Evolutionary conservation across 2,329 filamentous ascomycete genomes (phyloP).

Genomic region (Trichophyton simii): DNA sequence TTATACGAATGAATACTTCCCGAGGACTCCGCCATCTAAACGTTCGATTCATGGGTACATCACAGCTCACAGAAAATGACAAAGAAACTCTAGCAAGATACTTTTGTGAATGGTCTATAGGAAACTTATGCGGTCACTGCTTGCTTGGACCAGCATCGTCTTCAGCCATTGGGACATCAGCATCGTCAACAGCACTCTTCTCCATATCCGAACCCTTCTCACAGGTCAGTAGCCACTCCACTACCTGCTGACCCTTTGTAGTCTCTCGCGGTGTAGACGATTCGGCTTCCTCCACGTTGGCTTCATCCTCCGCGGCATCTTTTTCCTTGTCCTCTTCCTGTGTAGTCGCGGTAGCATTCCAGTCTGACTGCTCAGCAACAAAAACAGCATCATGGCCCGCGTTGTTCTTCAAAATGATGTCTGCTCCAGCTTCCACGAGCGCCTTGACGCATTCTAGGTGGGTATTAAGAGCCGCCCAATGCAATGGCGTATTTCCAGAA

Average conservation of each 20-base stretch:
- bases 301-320: slow-evolving; percentile 8
- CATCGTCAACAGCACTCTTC: slow-evolving; percentile 15
- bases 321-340: slow-evolving; percentile 7
- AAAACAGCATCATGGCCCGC: slow-evolving; percentile 72
- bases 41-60: neutral
- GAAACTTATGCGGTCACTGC: neutral
- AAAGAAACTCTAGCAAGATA: neutral
- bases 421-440: slow-evolving; percentile 63
- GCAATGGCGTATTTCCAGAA: slow-evolving; percentile 78
- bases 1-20: neutral
- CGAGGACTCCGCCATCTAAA: neutral
- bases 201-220: slow-evolving; percentile 27
- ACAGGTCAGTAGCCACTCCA: slow-evolving; percentile 31
- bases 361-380: slow-evolving; percentile 57
- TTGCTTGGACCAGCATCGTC: neutral
- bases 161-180: slow-evolving; percentile 7
- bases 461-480: slow-evolving; percentile 87
- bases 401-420: slow-evolving; percentile 65
- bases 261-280: neutral
- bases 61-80: neutral
- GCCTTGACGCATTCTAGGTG: slow-evolving; percentile 69
- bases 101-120: neutral
- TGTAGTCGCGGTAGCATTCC: slow-evolving; percentile 25
- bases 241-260: slow-evolving; percentile 29
- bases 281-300: slow-evolving; percentile 4